A percentile compares a stretch with the other conserved stretches of the same genome.
These are phyloP conservation scores for Thozetella sp. DNA, from an alignment of 495 filamentous ascomycete genomes.

Conservation along the genomic window DNA sequence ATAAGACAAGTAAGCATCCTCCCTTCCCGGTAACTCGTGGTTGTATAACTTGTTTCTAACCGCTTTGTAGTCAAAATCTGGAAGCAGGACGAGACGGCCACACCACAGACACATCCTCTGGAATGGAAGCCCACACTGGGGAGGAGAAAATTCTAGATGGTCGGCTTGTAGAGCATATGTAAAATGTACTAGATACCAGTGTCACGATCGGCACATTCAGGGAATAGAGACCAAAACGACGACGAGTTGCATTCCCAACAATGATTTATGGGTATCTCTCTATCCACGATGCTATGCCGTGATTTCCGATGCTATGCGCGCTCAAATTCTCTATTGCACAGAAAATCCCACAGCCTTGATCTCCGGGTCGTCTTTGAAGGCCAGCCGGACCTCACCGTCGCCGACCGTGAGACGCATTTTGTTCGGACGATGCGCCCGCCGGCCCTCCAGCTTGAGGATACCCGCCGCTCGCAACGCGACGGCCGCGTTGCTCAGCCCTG, in stretches of 20 bases:
- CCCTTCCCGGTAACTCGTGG: not conserved
- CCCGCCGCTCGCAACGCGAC: constrained; percentile 86
- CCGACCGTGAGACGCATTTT: constrained; percentile 84
- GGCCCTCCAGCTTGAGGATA: constrained; percentile 77
- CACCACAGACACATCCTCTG: constrained; percentile 86
- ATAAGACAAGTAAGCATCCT: constrained; percentile 75
- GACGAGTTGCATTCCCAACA: not conserved
- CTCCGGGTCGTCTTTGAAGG: constrained; percentile 86
- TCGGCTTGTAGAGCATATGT: not conserved
- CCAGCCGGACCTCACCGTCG: constrained; percentile 86
- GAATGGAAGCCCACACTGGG: constrained; percentile 90
- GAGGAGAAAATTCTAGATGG: constrained; percentile 33
- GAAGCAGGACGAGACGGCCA: constrained; percentile 88
- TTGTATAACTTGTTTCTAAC: constrained; percentile 19
- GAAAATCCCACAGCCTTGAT: constrained; percentile 69
- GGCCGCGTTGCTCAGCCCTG: constrained; percentile 70
- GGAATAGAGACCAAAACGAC: not conserved
- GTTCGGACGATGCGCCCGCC: constrained; percentile 79
- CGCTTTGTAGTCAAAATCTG: constrained; percentile 78
- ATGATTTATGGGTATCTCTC: constrained; percentile 7
- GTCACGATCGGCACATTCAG: not conserved
- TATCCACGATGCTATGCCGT: not conserved
- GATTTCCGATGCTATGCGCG: not conserved
- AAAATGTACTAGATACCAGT: constrained; percentile 1
- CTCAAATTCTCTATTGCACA: constrained; percentile 23